phyloP scores from a whole-genome alignment of 108 stramenopile genomes.

The Nitzschia sp. region DNA sequence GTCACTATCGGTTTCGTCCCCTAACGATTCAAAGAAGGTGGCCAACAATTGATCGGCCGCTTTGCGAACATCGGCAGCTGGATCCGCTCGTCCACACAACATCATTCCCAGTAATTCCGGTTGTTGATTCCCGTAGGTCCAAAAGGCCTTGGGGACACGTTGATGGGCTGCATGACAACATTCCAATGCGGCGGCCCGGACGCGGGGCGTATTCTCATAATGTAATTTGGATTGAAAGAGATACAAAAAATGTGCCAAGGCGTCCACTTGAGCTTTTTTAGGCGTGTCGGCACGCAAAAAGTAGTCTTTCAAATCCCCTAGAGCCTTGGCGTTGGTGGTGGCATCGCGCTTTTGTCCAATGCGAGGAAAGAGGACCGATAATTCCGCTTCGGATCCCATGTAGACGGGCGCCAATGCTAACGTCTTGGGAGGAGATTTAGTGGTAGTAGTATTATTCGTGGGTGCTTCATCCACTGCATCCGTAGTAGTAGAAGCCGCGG shows the following conservation, averaged over 20 bases:
- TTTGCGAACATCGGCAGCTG: constrained; percentile 33
- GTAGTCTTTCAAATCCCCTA: constrained; percentile 48
- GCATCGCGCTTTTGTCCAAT: constrained; percentile 79
- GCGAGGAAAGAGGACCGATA: constrained; percentile 61
- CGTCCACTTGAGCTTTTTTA: constrained; percentile 42
- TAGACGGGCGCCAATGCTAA: constrained; percentile 67
- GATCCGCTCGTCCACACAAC: constrained; percentile 40
- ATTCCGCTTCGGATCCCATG: constrained; percentile 49
- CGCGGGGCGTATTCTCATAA: constrained; percentile 45
- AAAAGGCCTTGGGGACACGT: constrained; percentile 51
- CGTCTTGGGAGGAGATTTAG: constrained; percentile 25
- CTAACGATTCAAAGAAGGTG: background rate
- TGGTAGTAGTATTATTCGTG: background rate
- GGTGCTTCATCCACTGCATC: background rate
- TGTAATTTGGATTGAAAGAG: constrained; percentile 45
- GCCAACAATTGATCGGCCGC: constrained; percentile 22
- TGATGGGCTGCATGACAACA: constrained; percentile 19
- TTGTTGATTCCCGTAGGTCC: constrained; percentile 9
- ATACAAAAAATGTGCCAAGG: constrained; percentile 47
- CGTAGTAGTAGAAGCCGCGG: constrained; percentile 3
- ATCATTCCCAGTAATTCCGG: constrained; percentile 47
- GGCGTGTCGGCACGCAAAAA: constrained; percentile 18
- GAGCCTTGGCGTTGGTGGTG: constrained; percentile 65
- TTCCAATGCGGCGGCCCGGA: constrained; percentile 43
- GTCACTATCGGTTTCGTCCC: background rate